Base-by-base conservation (phyloP, 108 stramenopile species). In the Skeletonema costatum region DNA sequence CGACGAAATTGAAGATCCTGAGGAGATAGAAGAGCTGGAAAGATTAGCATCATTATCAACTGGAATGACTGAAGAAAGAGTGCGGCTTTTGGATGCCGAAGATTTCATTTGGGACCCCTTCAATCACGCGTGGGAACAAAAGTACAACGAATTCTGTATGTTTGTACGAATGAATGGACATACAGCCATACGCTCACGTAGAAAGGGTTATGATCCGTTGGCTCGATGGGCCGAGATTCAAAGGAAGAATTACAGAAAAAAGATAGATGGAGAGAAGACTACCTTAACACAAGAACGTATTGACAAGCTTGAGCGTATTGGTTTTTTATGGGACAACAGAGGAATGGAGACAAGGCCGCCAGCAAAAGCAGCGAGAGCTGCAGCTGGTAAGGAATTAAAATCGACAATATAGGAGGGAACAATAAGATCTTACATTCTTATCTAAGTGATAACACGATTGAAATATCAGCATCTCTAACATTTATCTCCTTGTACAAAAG, bases 191-290 rank as follows among this genome's bases (percentile, higher is more conserved):
- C 66, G 66, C 17, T 38, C 61, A 44, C 38, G 62, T 16, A 25
- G 59, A 66, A 58, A 46, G 19, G 71, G 30, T 0, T 72, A 90
- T 61, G 53, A 61, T 50, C 80, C 85, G 9, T 73, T 93, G 14
- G 88, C 87, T 35, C 86, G 89, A 66, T 93, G 92, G 92, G 89
- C 87, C 11, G 76, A 84, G 39, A 84, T 81, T 60, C 92, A 93
- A 64, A 62, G 92, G 48, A 68, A 85, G 46, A 78, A 88, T 31
- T 93, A 82, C 73, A 84, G 66, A 69, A 72, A 83, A 33, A 64
- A 86, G 31, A 63, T 82, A 13, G 72, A 85, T 62, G 90, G 87
- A 16, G 66, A 89, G 25, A 86, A 88, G 71, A 88, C 90, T 16
- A 83, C 85, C 29, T 76, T 93, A 78, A 93, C 92, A 9, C 82